Evolutionary conservation across 805 yeast species (phyloP).

Genomic region (Pichia phayaonensis): DNA sequence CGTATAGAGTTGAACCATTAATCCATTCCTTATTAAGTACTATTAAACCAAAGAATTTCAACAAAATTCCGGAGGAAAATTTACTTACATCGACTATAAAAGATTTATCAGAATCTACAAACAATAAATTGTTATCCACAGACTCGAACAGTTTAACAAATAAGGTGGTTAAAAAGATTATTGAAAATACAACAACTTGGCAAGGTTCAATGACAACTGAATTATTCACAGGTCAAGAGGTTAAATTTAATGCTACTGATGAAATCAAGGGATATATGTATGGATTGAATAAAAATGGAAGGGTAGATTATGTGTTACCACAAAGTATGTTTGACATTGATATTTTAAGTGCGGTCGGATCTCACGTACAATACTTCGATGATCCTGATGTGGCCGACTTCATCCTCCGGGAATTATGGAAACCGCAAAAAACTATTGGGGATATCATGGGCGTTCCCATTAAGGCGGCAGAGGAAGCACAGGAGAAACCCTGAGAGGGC

Average conservation of each 20-base stretch:
- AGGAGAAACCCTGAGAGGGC: not conserved
- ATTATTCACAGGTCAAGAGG: constrained; percentile 8
- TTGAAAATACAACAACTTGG: constrained; percentile 4
- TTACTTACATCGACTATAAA: constrained; percentile 30
- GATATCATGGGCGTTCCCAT: not conserved
- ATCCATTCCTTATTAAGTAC: constrained; percentile 41
- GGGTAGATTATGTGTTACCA: constrained; percentile 76
- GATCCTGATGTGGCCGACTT: constrained; percentile 80
- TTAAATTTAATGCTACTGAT: constrained; percentile 18
- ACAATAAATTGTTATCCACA: constrained; percentile 5
- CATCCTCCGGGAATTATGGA: constrained; percentile 49
- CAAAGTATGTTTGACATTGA: constrained; percentile 77
- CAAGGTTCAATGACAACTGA: not conserved
- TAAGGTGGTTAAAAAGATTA: constrained; percentile 13
- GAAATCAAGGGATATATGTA: constrained; percentile 31
- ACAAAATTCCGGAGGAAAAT: constrained; percentile 41
- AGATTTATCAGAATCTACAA: constrained; percentile 11
- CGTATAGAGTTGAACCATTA: constrained; percentile 84
- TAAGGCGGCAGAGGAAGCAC: not conserved
- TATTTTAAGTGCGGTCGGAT: constrained; percentile 69
- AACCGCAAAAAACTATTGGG: not conserved
- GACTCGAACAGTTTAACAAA: constrained; percentile 19
- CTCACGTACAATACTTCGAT: constrained; percentile 85
- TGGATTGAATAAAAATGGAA: constrained; percentile 57
- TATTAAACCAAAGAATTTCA: constrained; percentile 48